Conservation (phyloP, 139 green algal species). For the Edaphochlamys debaryana region DNA sequence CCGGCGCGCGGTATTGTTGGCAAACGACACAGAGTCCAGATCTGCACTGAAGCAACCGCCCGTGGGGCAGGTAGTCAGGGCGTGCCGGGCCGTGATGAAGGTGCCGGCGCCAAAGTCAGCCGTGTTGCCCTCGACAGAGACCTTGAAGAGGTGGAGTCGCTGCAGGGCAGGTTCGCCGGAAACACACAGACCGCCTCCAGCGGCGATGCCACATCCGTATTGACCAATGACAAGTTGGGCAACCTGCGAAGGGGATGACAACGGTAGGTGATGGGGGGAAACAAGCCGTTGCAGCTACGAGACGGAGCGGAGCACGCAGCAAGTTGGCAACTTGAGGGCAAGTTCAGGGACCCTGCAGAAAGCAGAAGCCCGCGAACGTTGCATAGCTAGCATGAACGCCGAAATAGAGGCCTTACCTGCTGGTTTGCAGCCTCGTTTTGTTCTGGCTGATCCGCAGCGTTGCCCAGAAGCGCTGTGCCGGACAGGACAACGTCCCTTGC, state of each 20-base stretch:
- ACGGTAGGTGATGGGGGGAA: neutral
- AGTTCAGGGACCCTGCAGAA: too few species aligned
- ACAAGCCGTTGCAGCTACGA: neutral
- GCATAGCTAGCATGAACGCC: too few species aligned
- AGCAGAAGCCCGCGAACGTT: too few species aligned
- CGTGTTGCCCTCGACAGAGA: neutral
- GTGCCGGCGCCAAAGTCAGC: neutral
- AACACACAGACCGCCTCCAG: neutral
- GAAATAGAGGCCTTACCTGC: neutral
- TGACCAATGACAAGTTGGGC: neutral
- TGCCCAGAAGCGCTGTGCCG: neutral
- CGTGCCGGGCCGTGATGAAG: neutral
- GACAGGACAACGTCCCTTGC: neutral
- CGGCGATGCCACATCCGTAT: neutral
- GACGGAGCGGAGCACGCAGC: too few species aligned
- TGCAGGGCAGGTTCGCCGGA: neutral
- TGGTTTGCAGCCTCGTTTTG: neutral
- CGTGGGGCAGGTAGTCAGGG: neutral
- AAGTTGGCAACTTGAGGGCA: neutral
- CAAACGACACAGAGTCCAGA: neutral
- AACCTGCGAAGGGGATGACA: neutral
- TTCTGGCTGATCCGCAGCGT: neutral
- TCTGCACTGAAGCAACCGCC: neutral
- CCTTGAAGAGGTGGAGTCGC: neutral
- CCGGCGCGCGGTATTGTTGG: neutral